Conservation (phyloP, 441 rosid species). For the Populus trichocarpa region DNA sequence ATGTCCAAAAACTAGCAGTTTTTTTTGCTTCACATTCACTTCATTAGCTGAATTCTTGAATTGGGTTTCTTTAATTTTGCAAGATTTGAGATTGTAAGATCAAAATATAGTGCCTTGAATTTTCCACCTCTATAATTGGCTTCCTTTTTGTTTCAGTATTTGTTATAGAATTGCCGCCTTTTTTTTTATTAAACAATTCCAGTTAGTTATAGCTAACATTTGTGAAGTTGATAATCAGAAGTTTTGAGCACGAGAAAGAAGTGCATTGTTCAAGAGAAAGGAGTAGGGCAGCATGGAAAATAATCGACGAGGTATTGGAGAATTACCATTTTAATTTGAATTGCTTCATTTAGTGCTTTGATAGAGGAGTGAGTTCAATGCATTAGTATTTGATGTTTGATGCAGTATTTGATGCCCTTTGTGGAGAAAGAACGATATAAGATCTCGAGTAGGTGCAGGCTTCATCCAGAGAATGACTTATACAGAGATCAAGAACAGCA, state of each 20-base stretch:
- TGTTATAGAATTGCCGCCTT: not conserved
- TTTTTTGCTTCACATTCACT: not conserved
- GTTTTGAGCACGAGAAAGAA: constrained; percentile 35
- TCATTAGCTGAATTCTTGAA: constrained; percentile 4
- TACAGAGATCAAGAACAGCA: constrained; percentile 88
- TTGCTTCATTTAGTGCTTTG: not conserved
- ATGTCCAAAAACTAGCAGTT: not conserved
- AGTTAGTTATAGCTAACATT: not conserved
- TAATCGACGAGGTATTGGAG: constrained; percentile 68
- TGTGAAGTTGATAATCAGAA: constrained; percentile 25
- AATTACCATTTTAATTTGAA: not conserved
- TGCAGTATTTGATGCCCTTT: constrained; percentile 89
- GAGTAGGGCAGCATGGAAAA: constrained; percentile 83
- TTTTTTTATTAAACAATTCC: not conserved
- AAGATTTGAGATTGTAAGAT: not conserved
- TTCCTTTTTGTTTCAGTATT: not conserved
- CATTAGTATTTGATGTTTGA: not conserved
- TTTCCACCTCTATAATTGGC: not conserved
- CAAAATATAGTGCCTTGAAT: not conserved
- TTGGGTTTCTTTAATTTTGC: constrained; percentile 7
- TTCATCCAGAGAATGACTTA: constrained; percentile 76
- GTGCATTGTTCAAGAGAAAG: constrained; percentile 96
- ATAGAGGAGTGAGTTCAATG: no score
- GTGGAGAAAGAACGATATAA: constrained; percentile 62
- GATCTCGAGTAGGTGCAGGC: constrained; percentile 64